Evolutionary conservation across 139 green algal genomes (phyloP).

Genomic region (Chlorella ohadii): DNA sequence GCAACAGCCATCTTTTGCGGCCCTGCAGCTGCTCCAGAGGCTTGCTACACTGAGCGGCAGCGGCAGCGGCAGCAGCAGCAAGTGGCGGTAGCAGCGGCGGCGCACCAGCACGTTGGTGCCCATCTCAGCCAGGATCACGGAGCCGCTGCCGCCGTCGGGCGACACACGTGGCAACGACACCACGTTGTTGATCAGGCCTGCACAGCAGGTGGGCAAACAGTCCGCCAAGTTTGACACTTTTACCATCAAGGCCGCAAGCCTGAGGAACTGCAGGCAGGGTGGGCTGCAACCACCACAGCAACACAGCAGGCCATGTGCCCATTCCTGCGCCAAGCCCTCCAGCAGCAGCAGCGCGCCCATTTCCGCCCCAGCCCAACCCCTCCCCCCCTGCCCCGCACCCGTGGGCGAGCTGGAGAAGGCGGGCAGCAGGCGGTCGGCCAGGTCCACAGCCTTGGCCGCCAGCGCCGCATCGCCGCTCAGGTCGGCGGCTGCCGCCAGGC

Average conservation of each 20-base stretch:
- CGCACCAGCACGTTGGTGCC: slow-evolving; percentile 51
- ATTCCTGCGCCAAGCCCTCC: too few relatives aligned
- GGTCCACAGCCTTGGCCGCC: slow-evolving; percentile 36
- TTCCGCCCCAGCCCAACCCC: too few relatives aligned
- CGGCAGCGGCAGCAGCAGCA: not conserved
- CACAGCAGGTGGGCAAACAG: not conserved
- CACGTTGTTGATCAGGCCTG: slow-evolving; percentile 56
- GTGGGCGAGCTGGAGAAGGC: slow-evolving; percentile 71
- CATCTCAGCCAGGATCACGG: slow-evolving; percentile 47
- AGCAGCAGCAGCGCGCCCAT: too few relatives aligned
- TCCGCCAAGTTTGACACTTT: too few relatives aligned
- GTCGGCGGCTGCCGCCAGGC: slow-evolving; percentile 71
- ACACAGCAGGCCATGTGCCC: too few relatives aligned
- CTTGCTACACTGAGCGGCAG: too few relatives aligned
- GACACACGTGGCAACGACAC: slow-evolving; percentile 1
- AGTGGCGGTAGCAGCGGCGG: not conserved
- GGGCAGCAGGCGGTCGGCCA: slow-evolving; percentile 74
- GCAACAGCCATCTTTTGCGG: too few relatives aligned
- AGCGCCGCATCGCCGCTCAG: slow-evolving; percentile 57
- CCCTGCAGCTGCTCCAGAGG: too few relatives aligned
- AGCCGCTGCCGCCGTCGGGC: not conserved
- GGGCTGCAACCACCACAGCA: too few relatives aligned
- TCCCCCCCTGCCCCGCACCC: not conserved
- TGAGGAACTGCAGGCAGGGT: not conserved
- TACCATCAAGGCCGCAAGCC: not conserved